phyloP scores from a whole-genome alignment of 169 alveolate species.

The Plasmodium falciparum region DNA sequence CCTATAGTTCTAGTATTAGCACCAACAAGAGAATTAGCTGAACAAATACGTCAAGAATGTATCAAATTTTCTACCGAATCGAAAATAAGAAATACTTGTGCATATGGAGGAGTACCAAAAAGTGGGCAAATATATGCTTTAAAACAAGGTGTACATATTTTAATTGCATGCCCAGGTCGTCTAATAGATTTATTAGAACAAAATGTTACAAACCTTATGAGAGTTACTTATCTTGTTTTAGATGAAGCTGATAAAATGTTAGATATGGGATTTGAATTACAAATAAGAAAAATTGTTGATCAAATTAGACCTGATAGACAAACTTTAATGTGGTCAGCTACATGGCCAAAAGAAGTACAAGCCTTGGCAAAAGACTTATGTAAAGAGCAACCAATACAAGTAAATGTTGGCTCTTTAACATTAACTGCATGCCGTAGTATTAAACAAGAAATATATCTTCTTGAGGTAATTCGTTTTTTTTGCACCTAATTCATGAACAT shows the following conservation, averaged over 20 bases:
- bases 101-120: slow-evolving; percentile 98
- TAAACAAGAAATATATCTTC: slow-evolving; percentile 89
- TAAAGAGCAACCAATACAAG: slow-evolving; percentile 96
- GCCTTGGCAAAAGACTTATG: slow-evolving; percentile 95
- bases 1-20: slow-evolving; percentile 98
- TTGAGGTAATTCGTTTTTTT: slow-evolving; percentile 83
- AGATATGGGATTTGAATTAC: slow-evolving; percentile 99
- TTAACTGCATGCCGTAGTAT: slow-evolving; percentile 94
- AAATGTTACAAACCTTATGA: slow-evolving; percentile 92
- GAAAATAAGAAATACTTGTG: slow-evolving; percentile 89
- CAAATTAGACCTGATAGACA: slow-evolving; percentile 94
- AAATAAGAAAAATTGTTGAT: slow-evolving; percentile 94
- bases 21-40: slow-evolving; percentile 99
- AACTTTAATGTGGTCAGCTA: slow-evolving; percentile 98
- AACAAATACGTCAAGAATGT: slow-evolving; percentile 96
- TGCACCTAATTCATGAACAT: neutral
- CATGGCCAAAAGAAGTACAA: slow-evolving; percentile 99
- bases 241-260: slow-evolving; percentile 99
- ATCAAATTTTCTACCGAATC: slow-evolving; percentile 91
- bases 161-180: slow-evolving; percentile 97
- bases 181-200: slow-evolving; percentile 96
- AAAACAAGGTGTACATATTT: slow-evolving; percentile 96
- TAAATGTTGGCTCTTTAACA: slow-evolving; percentile 95
- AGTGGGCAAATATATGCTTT: slow-evolving; percentile 90
- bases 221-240: slow-evolving; percentile 97